phyloP scores from a whole-genome alignment of 495 filamentous ascomycete species.

The Penicilliopsis zonata region DNA sequence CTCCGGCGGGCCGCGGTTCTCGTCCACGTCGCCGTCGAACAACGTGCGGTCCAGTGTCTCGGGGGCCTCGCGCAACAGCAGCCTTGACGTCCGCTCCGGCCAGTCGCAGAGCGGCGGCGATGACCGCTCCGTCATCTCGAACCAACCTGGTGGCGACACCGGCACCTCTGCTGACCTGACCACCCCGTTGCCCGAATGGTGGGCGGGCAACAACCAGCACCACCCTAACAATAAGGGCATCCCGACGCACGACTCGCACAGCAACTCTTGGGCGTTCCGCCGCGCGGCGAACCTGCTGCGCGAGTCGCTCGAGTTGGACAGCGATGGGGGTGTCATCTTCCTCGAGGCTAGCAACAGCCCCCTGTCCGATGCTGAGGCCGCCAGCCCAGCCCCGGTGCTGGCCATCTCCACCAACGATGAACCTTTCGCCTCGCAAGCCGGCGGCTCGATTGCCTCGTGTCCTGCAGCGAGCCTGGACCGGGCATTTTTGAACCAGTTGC shows the following conservation, averaged over 20 bases:
- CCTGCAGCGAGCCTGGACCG: slow-evolving; percentile 26
- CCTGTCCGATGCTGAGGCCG: slow-evolving; percentile 13
- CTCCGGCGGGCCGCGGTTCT: slow-evolving; percentile 10
- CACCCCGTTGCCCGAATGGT: slow-evolving; percentile 28
- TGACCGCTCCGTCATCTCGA: slow-evolving; percentile 18
- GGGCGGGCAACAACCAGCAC: slow-evolving; percentile 17
- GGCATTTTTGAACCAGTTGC: slow-evolving; percentile 34
- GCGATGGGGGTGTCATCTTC: slow-evolving; percentile 42
- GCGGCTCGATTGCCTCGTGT: slow-evolving; percentile 15
- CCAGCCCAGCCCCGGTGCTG: slow-evolving; percentile 21
- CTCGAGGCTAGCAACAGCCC: slow-evolving; percentile 29
- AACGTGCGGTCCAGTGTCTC: slow-evolving; percentile 16
- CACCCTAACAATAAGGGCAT: no score
- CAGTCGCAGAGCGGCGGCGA: slow-evolving; percentile 17
- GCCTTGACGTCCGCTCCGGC: slow-evolving; percentile 10
- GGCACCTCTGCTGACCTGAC: slow-evolving; percentile 9
- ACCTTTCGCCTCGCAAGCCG: slow-evolving; percentile 25
- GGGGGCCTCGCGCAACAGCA: slow-evolving; percentile 17
- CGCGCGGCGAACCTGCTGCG: slow-evolving; percentile 46
- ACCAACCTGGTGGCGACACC: slow-evolving; percentile 15
- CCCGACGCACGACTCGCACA: slow-evolving; percentile 25
- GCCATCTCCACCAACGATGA: slow-evolving; percentile 27
- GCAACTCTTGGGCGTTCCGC: slow-evolving; percentile 35
- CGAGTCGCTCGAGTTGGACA: slow-evolving; percentile 40
- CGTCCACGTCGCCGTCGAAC: slow-evolving; percentile 6